These are phyloP conservation scores for Heliocybe sulcata DNA, from an alignment of 1,284 basidiomycete species.

Conservation along the genomic window DNA sequence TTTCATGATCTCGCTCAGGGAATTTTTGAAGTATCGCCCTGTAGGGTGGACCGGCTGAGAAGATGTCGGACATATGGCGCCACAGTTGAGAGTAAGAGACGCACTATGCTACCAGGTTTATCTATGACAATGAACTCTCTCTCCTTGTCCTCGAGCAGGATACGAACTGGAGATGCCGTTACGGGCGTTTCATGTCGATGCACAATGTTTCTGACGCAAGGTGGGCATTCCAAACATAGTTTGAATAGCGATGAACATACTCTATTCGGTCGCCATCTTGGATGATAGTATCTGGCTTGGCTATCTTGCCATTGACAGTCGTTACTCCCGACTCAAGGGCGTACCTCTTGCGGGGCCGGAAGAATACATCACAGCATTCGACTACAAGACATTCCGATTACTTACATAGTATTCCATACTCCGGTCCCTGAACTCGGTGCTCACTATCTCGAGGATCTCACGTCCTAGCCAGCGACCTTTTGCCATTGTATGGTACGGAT, in stretches of 20 bases:
- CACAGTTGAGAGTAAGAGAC: conserved; percentile 22
- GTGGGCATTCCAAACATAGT: not conserved
- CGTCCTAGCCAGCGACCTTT: conserved; percentile 87
- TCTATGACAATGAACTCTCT: conserved; percentile 87
- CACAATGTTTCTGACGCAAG: conserved; percentile 70
- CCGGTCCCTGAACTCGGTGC: conserved; percentile 86
- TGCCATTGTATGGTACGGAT: conserved; percentile 85
- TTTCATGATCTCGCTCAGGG: conserved; percentile 82
- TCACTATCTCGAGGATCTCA: conserved; percentile 81
- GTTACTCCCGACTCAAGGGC: conserved; percentile 93
- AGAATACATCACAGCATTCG: too few species aligned
- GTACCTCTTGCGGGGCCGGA: too few species aligned
- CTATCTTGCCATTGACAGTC: conserved; percentile 84
- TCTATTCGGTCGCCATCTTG: conserved; percentile 88
- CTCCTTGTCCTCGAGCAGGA: conserved; percentile 74
- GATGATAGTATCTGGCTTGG: conserved; percentile 75
- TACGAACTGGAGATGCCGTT: conserved; percentile 78
- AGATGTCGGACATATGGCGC: conserved; percentile 1
- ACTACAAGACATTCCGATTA: too few species aligned
- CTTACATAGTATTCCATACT: conserved; percentile 90
- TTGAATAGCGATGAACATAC: conserved; percentile 27
- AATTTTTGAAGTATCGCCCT: conserved; percentile 84
- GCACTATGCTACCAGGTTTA: conserved; percentile 89
- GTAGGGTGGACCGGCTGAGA: conserved; percentile 82
- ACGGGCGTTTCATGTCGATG: conserved; percentile 97